phyloP scores from a whole-genome alignment of 2,329 filamentous ascomycete genomes.

The Fusarium mangiferae region DNA sequence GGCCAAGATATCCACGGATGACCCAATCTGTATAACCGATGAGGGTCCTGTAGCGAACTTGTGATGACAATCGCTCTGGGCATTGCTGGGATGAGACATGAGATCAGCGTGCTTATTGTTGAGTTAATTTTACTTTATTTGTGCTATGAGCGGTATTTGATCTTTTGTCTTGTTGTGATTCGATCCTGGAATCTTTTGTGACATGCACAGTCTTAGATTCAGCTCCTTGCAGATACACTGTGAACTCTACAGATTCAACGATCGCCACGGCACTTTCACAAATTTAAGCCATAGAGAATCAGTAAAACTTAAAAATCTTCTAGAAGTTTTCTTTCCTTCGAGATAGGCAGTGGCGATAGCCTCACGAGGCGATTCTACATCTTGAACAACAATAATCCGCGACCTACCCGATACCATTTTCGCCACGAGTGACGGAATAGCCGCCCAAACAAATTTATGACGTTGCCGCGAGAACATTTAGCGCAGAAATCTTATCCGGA shows the following conservation, averaged over 20 bases:
- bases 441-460: background rate
- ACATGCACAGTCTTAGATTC: background rate
- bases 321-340: background rate
- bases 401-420: slow-evolving; percentile 7
- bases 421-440: slow-evolving; percentile 4
- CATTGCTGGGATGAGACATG: background rate
- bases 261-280: background rate
- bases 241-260: too few relatives aligned
- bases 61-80: background rate
- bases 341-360: background rate
- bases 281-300: background rate
- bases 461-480: slow-evolving; percentile 9
- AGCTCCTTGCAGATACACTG: background rate
- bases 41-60: background rate
- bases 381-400: background rate
- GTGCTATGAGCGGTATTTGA: background rate
- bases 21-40: slow-evolving; percentile 1
- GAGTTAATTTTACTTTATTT: background rate
- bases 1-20: background rate
- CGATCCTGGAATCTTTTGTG: background rate
- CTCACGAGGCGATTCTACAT: background rate
- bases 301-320: background rate
- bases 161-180: background rate
- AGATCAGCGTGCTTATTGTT: slow-evolving; percentile 5
- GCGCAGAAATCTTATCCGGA: slow-evolving; percentile 4